Base-by-base conservation (phyloP, 2,329 filamentous ascomycete species). In the Rachicladosporium sp. region DNA sequence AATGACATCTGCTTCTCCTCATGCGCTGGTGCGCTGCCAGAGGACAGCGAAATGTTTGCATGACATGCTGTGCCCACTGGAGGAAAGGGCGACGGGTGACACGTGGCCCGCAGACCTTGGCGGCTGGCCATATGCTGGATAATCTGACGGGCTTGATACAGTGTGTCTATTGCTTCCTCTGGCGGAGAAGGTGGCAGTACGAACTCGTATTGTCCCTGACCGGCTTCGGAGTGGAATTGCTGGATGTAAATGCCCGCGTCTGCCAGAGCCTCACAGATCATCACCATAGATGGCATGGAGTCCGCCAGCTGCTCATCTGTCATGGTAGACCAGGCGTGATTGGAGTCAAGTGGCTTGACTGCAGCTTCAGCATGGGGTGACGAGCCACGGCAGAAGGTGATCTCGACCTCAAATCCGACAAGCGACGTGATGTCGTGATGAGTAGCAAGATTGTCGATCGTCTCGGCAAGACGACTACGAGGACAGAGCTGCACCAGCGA, bases 361-460 rank as follows among this genome's bases (percentile, higher is more conserved):
- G 29, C 10, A 27, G 48, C 38, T 19, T 30, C 29, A 19, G 33
- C 8, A 10, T 57, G 46, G 19, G 59, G 50, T 6, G 53, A 49
- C 29, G 59, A 51, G 12, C 69, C 68, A 31, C 69, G 68, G 47
- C 89, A 65, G 46, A 93, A 78, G 1, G 83, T 69, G 7, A 91
- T 74, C 58, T 93, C 85, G 31, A 93, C 76, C 58, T 93, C 86
- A 48, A 91, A 93, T 0, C 85, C 86, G 10, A 86, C 60, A 0
- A 79, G 65, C 35, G 87, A 75, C 3, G 67, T 59, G 2, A 85
- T 64, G 1, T 68, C 66, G 30, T 68, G 59, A 4, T 73, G 64
- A 2, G 60, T 50, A 8, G 68, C 61, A 0, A 81, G 71, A 4
- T 62, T 60, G 0, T 69, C 62, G 1, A 80, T 53, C 0, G 77